Percentiles rank a stretch among this genome's conserved stretches.
Evolutionary conservation across 352 stramenopile species (phyloP).

Genomic region (Elongisporangium anandrum): DNA sequence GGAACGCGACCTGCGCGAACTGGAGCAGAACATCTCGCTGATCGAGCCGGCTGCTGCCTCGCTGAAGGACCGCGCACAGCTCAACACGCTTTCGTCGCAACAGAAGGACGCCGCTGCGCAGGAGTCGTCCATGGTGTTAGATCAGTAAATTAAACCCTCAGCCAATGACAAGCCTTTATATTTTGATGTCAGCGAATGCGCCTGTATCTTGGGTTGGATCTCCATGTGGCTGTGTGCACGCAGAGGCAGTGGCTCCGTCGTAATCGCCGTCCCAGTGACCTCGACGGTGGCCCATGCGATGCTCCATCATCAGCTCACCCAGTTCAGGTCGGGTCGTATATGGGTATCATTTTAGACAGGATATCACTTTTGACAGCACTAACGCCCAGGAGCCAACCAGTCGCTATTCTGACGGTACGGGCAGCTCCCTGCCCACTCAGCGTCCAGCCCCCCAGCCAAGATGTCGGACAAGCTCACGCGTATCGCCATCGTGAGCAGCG

Average conservation of each 20-base stretch:
- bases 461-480: conserved; percentile 94
- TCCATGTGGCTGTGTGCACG: background rate
- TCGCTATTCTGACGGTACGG: conserved; percentile 17
- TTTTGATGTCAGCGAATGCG: background rate
- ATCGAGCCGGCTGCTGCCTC: conserved; percentile 69
- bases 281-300: no score
- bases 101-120: conserved; percentile 44
- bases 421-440: background rate
- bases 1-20: conserved; percentile 71
- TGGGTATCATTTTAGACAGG: background rate
- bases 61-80: conserved; percentile 75
- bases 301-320: no score
- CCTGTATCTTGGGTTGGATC: background rate
- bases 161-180: conserved; percentile 14
- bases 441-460: background rate
- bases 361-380: conserved; percentile 6
- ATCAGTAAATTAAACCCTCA: conserved; percentile 73
- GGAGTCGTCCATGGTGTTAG: conserved; percentile 82
- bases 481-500: conserved; percentile 97
- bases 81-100: conserved; percentile 49
- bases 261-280: background rate
- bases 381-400: conserved; percentile 13
- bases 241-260: background rate
- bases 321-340: background rate
- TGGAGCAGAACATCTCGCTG: conserved; percentile 84